A percentile compares a stretch with the other conserved stretches of the same genome.
phyloP scores from a whole-genome alignment of 2,329 filamentous ascomycete genomes.

The Trichoderma sp. region DNA sequence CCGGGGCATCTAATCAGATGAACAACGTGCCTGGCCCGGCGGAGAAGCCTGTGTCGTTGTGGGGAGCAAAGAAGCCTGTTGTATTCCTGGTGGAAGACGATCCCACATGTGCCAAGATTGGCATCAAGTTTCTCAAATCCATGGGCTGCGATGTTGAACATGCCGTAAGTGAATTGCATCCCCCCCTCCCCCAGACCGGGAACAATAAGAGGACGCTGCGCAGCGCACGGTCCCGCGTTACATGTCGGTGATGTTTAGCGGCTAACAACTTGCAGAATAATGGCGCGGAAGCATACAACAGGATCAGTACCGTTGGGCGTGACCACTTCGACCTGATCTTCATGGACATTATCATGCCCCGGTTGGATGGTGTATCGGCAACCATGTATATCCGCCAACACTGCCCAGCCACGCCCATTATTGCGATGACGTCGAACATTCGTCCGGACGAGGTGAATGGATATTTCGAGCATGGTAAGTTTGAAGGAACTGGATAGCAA shows the following conservation, averaged over 20 bases:
- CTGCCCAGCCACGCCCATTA: constrained; percentile 77
- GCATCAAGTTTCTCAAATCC: constrained; percentile 63
- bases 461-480: constrained; percentile 92
- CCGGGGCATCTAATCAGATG: constrained; percentile 22
- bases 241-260: background rate
- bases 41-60: constrained; percentile 44
- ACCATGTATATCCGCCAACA: constrained; percentile 91
- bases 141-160: constrained; percentile 66
- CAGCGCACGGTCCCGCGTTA: background rate
- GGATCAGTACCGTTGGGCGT: constrained; percentile 56
- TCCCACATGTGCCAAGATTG: constrained; percentile 64
- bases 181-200: background rate
- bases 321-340: constrained; percentile 66
- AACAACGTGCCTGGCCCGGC: constrained; percentile 24
- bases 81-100: constrained; percentile 90
- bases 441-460: constrained; percentile 93
- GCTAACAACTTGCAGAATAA: constrained; percentile 47
- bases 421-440: constrained; percentile 99
- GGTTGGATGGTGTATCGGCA: constrained; percentile 89
- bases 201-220: background rate
- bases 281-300: constrained; percentile 86
- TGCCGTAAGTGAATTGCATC: constrained; percentile 49
- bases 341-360: constrained; percentile 97
- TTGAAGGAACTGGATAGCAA: constrained; percentile 22
- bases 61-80: constrained; percentile 65